Percentiles rank a stretch among this genome's conserved stretches.
phyloP scores from a whole-genome alignment of 2,329 filamentous ascomycete genomes.

The Fusarium chlamydosporum region DNA sequence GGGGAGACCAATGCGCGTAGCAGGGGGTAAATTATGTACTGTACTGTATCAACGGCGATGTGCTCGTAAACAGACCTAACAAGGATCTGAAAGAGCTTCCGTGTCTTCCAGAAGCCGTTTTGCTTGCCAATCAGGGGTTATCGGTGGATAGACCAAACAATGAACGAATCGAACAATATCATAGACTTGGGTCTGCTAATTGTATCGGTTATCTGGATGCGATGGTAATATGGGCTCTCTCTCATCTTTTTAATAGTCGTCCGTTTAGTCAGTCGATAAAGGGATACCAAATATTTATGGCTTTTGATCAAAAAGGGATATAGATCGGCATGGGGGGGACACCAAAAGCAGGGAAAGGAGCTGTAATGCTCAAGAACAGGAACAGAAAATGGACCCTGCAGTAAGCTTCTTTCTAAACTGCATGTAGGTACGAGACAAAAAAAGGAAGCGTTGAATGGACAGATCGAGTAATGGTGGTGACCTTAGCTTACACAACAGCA shows the following conservation, averaged over 20 bases:
- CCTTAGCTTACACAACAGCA: neutral
- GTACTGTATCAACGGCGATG: constrained; percentile 23
- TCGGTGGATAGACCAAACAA: constrained; percentile 11
- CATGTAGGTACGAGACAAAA: constrained; percentile 4
- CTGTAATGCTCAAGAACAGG: neutral
- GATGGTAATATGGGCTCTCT: constrained; percentile 1
- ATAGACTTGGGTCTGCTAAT: neutral
- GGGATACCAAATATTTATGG: constrained; percentile 5
- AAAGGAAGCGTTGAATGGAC: constrained; percentile 11
- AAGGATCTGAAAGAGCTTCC: constrained; percentile 30
- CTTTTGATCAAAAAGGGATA: constrained; percentile 15
- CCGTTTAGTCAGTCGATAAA: constrained; percentile 6
- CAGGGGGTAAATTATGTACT: constrained; percentile 31
- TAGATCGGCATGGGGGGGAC: constrained; percentile 26
- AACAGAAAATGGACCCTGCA: constrained; percentile 10
- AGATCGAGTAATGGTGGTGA: constrained; percentile 7
- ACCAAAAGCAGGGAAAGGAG: constrained; percentile 19
- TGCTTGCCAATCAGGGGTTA: constrained; percentile 14
- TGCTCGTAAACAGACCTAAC: constrained; percentile 17
- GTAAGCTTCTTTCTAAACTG: constrained; percentile 2
- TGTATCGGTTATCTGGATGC: constrained; percentile 14
- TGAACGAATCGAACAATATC: constrained; percentile 5
- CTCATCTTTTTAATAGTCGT: neutral
- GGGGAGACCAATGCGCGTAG: constrained; percentile 23
- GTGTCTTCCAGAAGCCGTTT: constrained; percentile 36